Evolutionary conservation across 371 early-diverging fungal genomes (phyloP).

Genomic region (Cladochytrium tenue): DNA sequence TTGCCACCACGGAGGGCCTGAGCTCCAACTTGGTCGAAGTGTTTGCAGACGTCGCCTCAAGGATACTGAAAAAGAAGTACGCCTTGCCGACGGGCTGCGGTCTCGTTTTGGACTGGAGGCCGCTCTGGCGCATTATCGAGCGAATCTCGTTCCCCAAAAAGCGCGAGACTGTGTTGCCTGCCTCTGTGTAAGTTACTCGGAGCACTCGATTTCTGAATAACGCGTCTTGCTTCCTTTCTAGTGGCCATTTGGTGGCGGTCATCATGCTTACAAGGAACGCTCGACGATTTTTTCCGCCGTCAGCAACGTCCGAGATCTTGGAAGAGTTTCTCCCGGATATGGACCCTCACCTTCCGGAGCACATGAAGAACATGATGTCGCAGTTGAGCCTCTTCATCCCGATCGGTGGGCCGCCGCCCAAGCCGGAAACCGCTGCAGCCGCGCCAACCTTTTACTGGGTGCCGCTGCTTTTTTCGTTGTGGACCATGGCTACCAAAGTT

Average conservation of each 20-base stretch:
- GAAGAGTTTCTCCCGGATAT: conserved; percentile 70
- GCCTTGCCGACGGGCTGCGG: conserved; percentile 58
- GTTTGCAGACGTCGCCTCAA: neutral
- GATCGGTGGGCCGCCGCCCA: conserved; percentile 37
- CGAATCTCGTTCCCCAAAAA: conserved; percentile 61
- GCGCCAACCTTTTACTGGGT: conserved; percentile 63
- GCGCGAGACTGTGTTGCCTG: conserved; percentile 61
- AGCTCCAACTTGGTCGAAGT: neutral
- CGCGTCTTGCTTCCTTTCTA: neutral
- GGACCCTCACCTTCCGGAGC: conserved; percentile 56
- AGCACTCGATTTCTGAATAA: neutral
- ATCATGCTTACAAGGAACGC: neutral
- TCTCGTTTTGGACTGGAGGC: conserved; percentile 68
- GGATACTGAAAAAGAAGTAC: conserved; percentile 48
- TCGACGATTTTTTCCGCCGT: conserved; percentile 61
- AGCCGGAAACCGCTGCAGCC: conserved; percentile 26
- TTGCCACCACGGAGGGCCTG: neutral
- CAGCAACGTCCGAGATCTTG: conserved; percentile 70
- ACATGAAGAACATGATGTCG: conserved; percentile 58
- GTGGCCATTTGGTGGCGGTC: neutral
- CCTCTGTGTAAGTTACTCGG: conserved; percentile 54
- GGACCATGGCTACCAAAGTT: conserved; percentile 68
- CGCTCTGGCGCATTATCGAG: conserved; percentile 66
- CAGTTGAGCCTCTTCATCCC: conserved; percentile 67
- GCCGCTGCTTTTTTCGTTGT: conserved; percentile 77